Base-by-base conservation (phyloP, 2,329 filamentous ascomycete species). In the Aureobasidium sp. region DNA sequence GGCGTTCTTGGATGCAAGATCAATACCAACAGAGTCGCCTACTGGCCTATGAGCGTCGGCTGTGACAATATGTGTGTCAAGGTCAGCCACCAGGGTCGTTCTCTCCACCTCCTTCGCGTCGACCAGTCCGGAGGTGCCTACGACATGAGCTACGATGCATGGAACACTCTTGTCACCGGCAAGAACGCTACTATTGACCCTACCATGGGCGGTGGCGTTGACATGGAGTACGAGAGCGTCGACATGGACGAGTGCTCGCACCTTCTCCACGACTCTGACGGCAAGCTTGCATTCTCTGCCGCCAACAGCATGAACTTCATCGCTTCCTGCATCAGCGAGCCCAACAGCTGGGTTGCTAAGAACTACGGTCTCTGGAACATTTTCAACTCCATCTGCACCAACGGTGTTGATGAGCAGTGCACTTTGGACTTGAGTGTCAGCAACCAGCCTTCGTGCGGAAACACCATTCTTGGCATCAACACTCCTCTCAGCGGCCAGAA, bases 141-240 rank as follows among this genome's bases (percentile, higher is more conserved):
- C 70, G 83, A 85, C 71, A 79, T 85, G 73, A 79, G 76, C 62
- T 85, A 85, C 74, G 82, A 85, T 65, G 82, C 82, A 54, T 85
- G 81, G 81, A 84, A 83, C 76, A 80, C 81, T 68, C 80, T 85
- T 44, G 71, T 72, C 67, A 81, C 77, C 37, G 82, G 82, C 65
- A 67, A 76, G 64, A 74, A 76, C 14, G 83, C 82, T 44, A 74
- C 71, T 8, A 69, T 75, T 15, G 68, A 75, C 54, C 81, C 82
- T 15, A 72, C 75, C 2, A 62, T 69, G 39, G 82, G 82, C 62
- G 82, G 82, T 49, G 78, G 78, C 54, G 72, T 82, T 47, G 68
- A 72, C 42, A 83, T 84, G 76, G 71, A 78, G 45, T 84, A 77
- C 68, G 75, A 82, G 69, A 71, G 75, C 37, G 77, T 81, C 59